Evolutionary conservation across 192 early-diverging fungal genomes (phyloP), one percentile per base, ranked within the genome.

Genomic region (Spizellomyces punctatus): DNA sequence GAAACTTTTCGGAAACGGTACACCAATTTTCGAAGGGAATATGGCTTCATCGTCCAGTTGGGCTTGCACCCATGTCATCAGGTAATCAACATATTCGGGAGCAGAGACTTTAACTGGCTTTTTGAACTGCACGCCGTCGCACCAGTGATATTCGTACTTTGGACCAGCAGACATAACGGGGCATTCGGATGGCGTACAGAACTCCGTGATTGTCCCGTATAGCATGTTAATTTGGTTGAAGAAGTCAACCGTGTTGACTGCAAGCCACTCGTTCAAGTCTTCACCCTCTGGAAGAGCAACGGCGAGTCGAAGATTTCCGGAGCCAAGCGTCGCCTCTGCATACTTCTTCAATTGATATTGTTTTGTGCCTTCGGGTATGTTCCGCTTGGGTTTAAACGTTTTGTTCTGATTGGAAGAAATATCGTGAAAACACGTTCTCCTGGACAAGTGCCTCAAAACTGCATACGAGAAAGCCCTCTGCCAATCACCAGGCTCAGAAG

Each of bases 201-300:
- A 93, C 22, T 85, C 78, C n/a, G 79, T 79, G 66, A 83, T 75
- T n/a, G 78, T 79, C 63, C 91, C 94, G 76, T 93, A 98, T 8
- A 98, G 80, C 89, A 97, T 89, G 80, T 96, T 96, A 64, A 95
- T 89, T 79, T 98, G 96, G 84, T 96, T 95, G 81, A 92, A 96
- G 78, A 98, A 98, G 79, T 98, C 96, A 9, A 94, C 92, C 4
- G 91, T 88, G 77, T 96, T 92, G 52, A 94, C 92, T 10, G 96
- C 95, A 6, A 96, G 82, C 96, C 96, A 98, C 71, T 98, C 96
- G 73, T 94, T 88, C 42, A 86, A 54, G 61, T 92, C 89, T 79
- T 96, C 95, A 67, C 94, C 94, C 52, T 93, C 91, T 41, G 96
- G 96, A 17, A 95, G 74, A 46, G 86, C 73, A 21, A 96, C 92